Percentiles rank a stretch among this genome's conserved stretches.
These are phyloP conservation scores for Terana coerulea DNA, from an alignment of 768 basidiomycete species.

Conservation along the genomic window DNA sequence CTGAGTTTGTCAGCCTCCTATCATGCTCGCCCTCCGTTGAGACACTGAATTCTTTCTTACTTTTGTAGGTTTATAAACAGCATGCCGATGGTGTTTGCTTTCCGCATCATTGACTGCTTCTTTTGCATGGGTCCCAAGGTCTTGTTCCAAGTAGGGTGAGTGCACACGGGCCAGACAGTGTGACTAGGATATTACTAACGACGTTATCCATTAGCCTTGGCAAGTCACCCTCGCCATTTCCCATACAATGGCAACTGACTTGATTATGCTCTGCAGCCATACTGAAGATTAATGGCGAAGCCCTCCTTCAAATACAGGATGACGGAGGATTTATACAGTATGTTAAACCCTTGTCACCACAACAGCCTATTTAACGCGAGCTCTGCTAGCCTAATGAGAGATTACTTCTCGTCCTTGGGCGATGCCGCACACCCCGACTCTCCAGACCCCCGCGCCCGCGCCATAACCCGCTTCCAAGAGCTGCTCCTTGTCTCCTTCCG, in stretches of 20 bases:
- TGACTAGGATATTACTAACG: not conserved
- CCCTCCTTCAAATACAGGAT: slow-evolving; percentile 88
- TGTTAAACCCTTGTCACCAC: slow-evolving; percentile 18
- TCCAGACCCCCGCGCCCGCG: slow-evolving; percentile 80
- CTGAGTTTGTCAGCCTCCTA: slow-evolving; percentile 75
- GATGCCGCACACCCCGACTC: slow-evolving; percentile 93
- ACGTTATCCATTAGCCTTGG: slow-evolving; percentile 41
- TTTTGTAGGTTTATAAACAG: slow-evolving; percentile 74
- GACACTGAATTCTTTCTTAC: not conserved
- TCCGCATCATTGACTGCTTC: slow-evolving; percentile 96
- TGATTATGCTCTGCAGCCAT: slow-evolving; percentile 54
- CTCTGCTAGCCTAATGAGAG: slow-evolving; percentile 80
- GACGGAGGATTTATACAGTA: slow-evolving; percentile 96
- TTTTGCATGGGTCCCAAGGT: slow-evolving; percentile 99
- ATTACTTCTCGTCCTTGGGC: slow-evolving; percentile 91
- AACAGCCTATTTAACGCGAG: too few relatives aligned
- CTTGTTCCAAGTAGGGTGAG: slow-evolving; percentile 96
- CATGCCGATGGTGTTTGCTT: slow-evolving; percentile 97
- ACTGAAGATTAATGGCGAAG: slow-evolving; percentile 95
- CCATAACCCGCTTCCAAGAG: slow-evolving; percentile 97
- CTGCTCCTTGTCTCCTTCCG: slow-evolving; percentile 95
- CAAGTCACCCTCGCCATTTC: slow-evolving; percentile 30
- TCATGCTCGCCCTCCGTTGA: slow-evolving; percentile 16
- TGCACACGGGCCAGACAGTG: not conserved
- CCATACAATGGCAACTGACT: slow-evolving; percentile 13